These are phyloP conservation scores for Phytopythium aichiense DNA, from an alignment of 352 stramenopile species.

Conservation along the genomic window DNA sequence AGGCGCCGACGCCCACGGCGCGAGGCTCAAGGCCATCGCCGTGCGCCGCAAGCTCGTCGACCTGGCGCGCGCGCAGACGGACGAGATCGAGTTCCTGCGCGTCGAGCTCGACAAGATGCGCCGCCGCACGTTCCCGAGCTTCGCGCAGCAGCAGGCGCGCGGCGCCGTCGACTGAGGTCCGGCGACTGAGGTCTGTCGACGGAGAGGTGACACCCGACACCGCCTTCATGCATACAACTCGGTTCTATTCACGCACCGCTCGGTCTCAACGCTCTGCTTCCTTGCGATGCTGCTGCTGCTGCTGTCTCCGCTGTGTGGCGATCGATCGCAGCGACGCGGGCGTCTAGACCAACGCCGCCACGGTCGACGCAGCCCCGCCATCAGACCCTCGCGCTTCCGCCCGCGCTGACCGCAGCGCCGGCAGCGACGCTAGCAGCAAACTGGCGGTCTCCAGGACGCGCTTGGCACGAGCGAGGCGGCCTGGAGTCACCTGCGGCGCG, in stretches of 20 bases:
- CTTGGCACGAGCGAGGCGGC: conserved; percentile 8
- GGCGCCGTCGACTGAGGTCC: conserved; percentile 23
- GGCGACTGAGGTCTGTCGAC: too few relatives aligned
- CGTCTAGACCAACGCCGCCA: conserved; percentile 26
- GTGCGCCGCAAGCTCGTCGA: conserved; percentile 88
- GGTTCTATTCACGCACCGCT: not conserved
- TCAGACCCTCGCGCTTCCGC: too few relatives aligned
- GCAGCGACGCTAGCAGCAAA: not conserved
- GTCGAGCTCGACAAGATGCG: conserved; percentile 90
- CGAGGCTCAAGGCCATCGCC: conserved; percentile 80
- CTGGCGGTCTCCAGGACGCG: not conserved
- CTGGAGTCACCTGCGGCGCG: conserved; percentile 12
- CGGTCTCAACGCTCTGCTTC: not conserved
- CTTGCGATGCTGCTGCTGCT: not conserved
- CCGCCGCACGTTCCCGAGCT: conserved; percentile 90
- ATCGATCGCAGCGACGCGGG: conserved; percentile 1
- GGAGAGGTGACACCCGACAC: conserved; percentile 4
- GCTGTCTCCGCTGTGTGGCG: not conserved
- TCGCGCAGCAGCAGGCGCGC: conserved; percentile 54
- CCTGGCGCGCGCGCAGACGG: conserved; percentile 84
- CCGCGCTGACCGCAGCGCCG: not conserved
- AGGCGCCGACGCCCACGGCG: not conserved
- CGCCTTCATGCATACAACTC: conserved; percentile 6
- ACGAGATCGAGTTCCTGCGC: conserved; percentile 89
- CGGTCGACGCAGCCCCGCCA: not conserved